Evolutionary conservation across 495 filamentous ascomycete genomes (phyloP).

Genomic region (Melanomma pulvis-pyrius): DNA sequence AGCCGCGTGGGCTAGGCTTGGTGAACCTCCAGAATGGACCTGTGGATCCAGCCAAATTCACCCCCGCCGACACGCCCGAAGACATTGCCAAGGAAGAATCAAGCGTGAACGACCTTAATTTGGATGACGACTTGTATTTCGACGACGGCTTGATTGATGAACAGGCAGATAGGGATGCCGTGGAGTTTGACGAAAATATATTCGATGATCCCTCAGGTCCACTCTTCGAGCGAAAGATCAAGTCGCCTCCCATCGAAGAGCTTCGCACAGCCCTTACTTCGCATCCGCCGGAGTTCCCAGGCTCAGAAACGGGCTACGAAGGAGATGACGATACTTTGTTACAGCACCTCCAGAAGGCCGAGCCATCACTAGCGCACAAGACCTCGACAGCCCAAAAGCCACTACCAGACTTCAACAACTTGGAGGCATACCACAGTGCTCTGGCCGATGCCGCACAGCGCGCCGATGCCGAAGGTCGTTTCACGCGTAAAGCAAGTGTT

Average conservation of each 20-base stretch:
- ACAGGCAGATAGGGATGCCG: conserved; percentile 20
- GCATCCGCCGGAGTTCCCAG: conserved; percentile 12
- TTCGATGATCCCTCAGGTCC: conserved; percentile 42
- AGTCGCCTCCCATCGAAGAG: conserved; percentile 10
- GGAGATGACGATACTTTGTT: conserved; percentile 22
- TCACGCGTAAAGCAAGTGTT: conserved; percentile 58
- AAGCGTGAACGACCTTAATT: conserved; percentile 40
- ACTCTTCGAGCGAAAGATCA: conserved; percentile 33
- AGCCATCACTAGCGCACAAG: conserved; percentile 32
- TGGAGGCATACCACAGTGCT: conserved; percentile 78
- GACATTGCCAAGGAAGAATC: conserved; percentile 64
- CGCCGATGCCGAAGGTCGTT: conserved; percentile 70
- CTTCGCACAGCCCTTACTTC: conserved; percentile 19
- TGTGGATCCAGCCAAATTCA: conserved; percentile 9
- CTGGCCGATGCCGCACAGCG: conserved; percentile 75
- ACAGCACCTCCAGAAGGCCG: conserved; percentile 17
- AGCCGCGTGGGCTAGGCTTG: conserved; percentile 27
- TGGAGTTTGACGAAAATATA: conserved; percentile 42
- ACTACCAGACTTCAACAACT: conserved; percentile 43
- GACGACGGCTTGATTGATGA: conserved; percentile 46
- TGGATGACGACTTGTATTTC: conserved; percentile 44
- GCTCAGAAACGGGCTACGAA: conserved; percentile 26
- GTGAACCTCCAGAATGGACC: conserved; percentile 18
- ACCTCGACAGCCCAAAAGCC: conserved; percentile 23
- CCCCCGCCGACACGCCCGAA: conserved; percentile 59